Evolutionary conservation across 192 early-diverging fungal genomes (phyloP), one percentile per base, ranked within the genome.

Genomic region (Podila horticola): DNA sequence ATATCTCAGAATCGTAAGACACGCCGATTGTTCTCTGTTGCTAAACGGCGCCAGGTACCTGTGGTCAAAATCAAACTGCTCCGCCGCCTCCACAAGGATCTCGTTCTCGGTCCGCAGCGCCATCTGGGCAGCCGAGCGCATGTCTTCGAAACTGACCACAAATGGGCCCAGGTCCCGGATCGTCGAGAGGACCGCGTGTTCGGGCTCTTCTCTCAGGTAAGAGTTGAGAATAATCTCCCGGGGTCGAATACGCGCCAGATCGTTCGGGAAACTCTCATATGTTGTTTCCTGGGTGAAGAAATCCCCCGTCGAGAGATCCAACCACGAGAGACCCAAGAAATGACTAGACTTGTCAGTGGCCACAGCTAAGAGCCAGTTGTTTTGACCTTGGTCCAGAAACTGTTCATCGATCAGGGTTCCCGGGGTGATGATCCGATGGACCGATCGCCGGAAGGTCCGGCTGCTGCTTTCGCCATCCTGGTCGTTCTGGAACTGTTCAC

Each of bases 271-370:
- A 0, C 71, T 67, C 0, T 71, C 71, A 6, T 84, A 50, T 0
- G 72, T 82, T 3, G 90, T 88, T 11, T 87, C 72, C 70, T 91
- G 85, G 13, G 94, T 88, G 69, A 91, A 87, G 62, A 97, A 97
- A 45, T 96, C 95, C 22, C 97, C 97, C 0, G 95, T 96, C 0
- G 94, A 93, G 45, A 99, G 72, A 86, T 99, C 97, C 4, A 94
- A 75, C 97, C 97, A 99, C 0, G 97, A 90, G 29, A 99, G 79
- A 3, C 94, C 93, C 26, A 94, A 61, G 2, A 34, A 45, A 29
- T 70, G 38, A 48, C 66, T 64, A 22, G 55, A 36, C 20, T 86
- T 73, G 57, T 79, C 38, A 10, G 72, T 76, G 8, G 85, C 74
- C 22, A 96, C 82, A 29, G 90, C 85, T 34, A 96, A 75, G 6